Base-by-base conservation (phyloP, 805 yeast species). In the Yamadazyma endophytica region DNA sequence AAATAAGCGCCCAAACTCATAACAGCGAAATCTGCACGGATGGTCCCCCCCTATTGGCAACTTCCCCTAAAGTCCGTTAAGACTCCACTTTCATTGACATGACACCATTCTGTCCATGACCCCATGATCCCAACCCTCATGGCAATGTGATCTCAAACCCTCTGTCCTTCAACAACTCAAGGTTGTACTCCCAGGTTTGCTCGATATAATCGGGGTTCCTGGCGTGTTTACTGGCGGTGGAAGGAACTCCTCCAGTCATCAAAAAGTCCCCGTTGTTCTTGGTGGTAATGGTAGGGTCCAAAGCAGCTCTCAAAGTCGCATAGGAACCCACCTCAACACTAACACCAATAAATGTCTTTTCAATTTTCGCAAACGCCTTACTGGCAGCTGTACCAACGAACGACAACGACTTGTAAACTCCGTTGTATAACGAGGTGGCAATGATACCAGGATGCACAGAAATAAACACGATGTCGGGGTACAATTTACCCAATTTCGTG, bases 371-470 rank as follows among this genome's bases (percentile, higher is more conserved):
- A 6, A 41, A 21, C 6, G 17, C 6, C 20, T 9, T 19, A 8
- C 13, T 29, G 15, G 17, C 7, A 17, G 18, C n/a, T 4, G 30
- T 25, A 3, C 32, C 31, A 6, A 36, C 15, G 4, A 21, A 12
- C 6, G 35, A 28, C 9, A 17, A 28, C 13, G 21, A 17, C 2
- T 12, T 12, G 18, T 35, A 37, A 4, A 23, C 4, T 35, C 50
- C 38, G 30, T 48, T 47, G 40, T 55, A 62, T 16, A 64, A 48
- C 18, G 43, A 57, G 2, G 70, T 61, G 5, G 49, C 55, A 12
- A 58, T 35, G 28, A 64, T 47, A 1, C 70, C 70, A 2, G 70
- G 70, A 31, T 64, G 70, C 2, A 59, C 56, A 1, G 69, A 39
- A n/a, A 58, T 35, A 5, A 50, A 43, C 17, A 60, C 39, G 8